A percentile compares a stretch with the other conserved stretches of the same genome.
Conservation (phyloP, 2,329 filamentous ascomycete species). For the Colletotrichum sansevieriae region DNA sequence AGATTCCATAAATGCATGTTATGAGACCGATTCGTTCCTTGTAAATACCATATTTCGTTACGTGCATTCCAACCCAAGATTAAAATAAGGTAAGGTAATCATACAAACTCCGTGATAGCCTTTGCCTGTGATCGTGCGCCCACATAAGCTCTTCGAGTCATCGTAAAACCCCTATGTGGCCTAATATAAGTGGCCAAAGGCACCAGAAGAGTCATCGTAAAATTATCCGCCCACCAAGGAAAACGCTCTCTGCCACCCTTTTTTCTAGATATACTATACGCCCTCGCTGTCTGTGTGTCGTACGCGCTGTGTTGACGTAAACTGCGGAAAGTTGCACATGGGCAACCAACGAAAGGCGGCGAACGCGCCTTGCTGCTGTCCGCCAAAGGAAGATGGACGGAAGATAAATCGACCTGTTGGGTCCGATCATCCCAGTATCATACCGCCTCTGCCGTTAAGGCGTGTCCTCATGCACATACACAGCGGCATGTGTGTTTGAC, state of each 20-base stretch:
- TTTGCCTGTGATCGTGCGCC: background rate
- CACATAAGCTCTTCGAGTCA: background rate
- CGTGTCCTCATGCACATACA: too few species aligned
- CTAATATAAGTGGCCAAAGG: too few species aligned
- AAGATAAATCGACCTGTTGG: too few species aligned
- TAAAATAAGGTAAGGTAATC: background rate
- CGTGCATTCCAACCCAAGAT: constrained; percentile 17
- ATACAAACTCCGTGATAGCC: constrained; percentile 23
- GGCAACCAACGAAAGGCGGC: too few species aligned
- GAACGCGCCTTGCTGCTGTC: too few species aligned
- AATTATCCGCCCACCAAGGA: background rate
- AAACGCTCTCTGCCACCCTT: background rate
- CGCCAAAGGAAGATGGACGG: too few species aligned
- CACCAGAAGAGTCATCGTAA: background rate
- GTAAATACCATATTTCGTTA: constrained; percentile 17
- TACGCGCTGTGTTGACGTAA: background rate
- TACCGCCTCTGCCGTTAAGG: too few species aligned
- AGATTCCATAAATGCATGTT: background rate
- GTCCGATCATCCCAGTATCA: too few species aligned
- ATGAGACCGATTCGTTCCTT: background rate
- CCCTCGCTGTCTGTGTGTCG: constrained; percentile 8
- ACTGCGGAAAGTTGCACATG: background rate
- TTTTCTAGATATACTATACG: constrained; percentile 1
- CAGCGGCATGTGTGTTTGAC: too few species aligned
- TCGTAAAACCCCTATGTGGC: background rate